Base-by-base conservation (phyloP, 1,284 basidiomycete species). In the Malassezia nana region DNA sequence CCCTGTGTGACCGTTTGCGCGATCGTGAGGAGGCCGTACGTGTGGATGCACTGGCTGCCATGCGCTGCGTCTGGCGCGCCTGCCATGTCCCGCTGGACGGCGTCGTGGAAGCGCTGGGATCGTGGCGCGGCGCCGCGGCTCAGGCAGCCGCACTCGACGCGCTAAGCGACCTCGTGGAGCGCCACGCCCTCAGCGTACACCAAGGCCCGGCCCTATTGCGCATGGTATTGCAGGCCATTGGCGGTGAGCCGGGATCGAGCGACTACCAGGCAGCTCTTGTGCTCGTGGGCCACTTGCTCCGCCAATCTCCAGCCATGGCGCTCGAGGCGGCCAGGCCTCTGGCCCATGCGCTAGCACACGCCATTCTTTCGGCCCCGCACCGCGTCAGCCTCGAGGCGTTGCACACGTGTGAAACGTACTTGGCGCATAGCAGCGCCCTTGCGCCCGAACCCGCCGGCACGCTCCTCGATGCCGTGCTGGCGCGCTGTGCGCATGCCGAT, bases 11-110 rank as follows among this genome's bases (percentile, higher is more conserved):
- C 8, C 83, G 91, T 26, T 92, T 98, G 67, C 84, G 82, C 31
- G 94, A 99, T 75, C 84, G 94, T 32, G 94, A 99, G 76, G 87
- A 90, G 67, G 92, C 87, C 13, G 94, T 98, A 16, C 82, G 87
- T n/a, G 78, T 94, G 16, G 92, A 99, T 75, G 80, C 96, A 7
- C 89, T 92, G 82, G 78, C n/a, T 2, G 33, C 33, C 24, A 13
- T 15, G 42, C 41, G 29, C 32, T 43, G n/a, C 29, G 35, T 38
- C 5, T 45, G 22, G 15, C 15, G 24, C 33, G 35, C 24, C 31
- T 56, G 24, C 35, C 16, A 16, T 13, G 9, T 9, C 33, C 53
- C 41, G 8, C 30, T 56, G 20, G 31, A 55, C 35, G 46, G 25
- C 2, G 15, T 41, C 9, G 52, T 48, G 9, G 2, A 22, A 9